Evolutionary conservation across 1,284 basidiomycete species (phyloP), one percentile per base, ranked within the genome.

Genomic region (Cutaneotrichosporon curvatum): DNA sequence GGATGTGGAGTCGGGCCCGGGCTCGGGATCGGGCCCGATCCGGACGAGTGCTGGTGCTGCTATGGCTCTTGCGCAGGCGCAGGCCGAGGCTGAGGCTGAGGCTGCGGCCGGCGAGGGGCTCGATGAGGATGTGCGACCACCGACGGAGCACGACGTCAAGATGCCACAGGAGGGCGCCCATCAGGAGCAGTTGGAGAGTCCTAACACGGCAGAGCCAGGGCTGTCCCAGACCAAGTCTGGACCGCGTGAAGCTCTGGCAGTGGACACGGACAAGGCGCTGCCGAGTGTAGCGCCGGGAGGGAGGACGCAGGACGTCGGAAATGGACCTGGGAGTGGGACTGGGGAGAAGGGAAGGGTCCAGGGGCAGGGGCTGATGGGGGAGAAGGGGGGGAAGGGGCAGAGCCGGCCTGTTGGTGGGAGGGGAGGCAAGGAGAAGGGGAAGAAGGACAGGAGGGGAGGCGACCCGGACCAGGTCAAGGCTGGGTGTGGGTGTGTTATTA

Each of bases 381-480:
- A 28, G 25, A 28, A 32, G 16, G 18, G 31, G 23, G 19, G n/a
- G 7, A 23, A 35, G 10, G 5, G 18, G 16, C 30, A 40, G 37
- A 18, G 14, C 18, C 31, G n/a, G 19, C 35, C 19, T 15, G 30
- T 32, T 28, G 8, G 25, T 7, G 35, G 40, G n/a, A n/a, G 20
- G 30, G 28, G 28, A 30, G 21, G 34, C 36, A n/a, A 16, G 20
- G 25, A n/a, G 19, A 18, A 43, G 31, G 44, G 20, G 43, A 18
- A 40, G 15, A 41, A 37, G 40, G 21, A 30, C 35, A 40, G 37
- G 35, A 22, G 36, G 12, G 48, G 34, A 19, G 40, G 42, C 34
- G 51, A 53, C n/a, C n/a, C n/a, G n/a, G n/a, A n/a, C 51, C 47
- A 53, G 11, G 45, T 53, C 44, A 48, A 46, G 46, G 40, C 36